These are phyloP conservation scores for Aureobasidium sp. DNA, from an alignment of 2,329 filamentous ascomycete genomes.

Conservation along the genomic window DNA sequence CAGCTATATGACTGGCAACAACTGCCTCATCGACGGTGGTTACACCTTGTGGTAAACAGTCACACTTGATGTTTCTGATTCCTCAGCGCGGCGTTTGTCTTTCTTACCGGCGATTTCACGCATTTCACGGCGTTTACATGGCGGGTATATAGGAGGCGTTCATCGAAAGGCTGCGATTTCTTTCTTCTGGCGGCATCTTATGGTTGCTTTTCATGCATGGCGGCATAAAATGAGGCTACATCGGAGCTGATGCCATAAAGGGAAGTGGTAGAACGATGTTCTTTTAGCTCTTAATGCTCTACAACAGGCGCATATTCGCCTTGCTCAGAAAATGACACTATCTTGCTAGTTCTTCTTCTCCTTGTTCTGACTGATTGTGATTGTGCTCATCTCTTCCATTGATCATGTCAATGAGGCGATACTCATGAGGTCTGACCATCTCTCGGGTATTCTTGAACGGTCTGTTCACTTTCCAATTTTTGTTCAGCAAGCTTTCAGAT, in stretches of 20 bases:
- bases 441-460: not conserved
- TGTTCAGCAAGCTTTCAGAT: not conserved
- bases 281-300: not conserved
- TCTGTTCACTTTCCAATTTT: not conserved
- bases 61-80: not conserved
- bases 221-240: not conserved
- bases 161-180: not conserved
- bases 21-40: slow-evolving; percentile 64
- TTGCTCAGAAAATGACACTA: not conserved
- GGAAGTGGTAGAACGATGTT: not conserved
- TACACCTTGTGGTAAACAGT: slow-evolving; percentile 50
- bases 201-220: not conserved
- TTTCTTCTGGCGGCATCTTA: not conserved
- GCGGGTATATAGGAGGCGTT: slow-evolving; percentile 15
- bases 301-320: not conserved
- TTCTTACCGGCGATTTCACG: not conserved
- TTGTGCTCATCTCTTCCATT: no score
- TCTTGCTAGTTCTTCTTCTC: not conserved
- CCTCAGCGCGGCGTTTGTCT: slow-evolving; percentile 11
- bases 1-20: slow-evolving; percentile 70
- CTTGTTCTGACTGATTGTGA: not conserved
- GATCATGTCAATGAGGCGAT: not conserved
- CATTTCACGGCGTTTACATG: slow-evolving; percentile 5
- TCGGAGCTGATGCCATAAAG: not conserved
- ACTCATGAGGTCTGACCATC: not conserved